Evolutionary conservation across 2,329 filamentous ascomycete genomes (phyloP), one percentile per base, ranked within the genome.

Genomic region (Cladophialophora carrionii): DNA sequence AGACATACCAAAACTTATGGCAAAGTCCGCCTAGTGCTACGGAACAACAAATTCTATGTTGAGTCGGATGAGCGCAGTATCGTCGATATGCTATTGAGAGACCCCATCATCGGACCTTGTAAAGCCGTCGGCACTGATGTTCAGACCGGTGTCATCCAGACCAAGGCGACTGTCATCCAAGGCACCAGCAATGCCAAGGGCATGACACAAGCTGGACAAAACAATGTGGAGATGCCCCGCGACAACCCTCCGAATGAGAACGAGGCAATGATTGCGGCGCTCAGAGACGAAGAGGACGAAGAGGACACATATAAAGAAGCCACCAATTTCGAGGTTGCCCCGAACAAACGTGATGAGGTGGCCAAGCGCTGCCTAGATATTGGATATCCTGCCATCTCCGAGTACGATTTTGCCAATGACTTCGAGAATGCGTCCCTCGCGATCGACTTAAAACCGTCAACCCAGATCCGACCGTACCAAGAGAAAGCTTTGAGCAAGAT

Each of bases 401-500:
- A 99, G 78, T 99, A 99, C 77, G 95, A 99, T 76, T 99, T 98
- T 77, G 86, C 92, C 64, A 93, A 95, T 71, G 95, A 99, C 75
- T 87, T 90, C 66, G 85, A 87, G 71, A 99, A 98, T 73, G 87
- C 94, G 0, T 96, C 91, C 57, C 82, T 99, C 41, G 92, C 98
- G 63, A 99, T 99, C 71, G 94, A 98, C 76, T 82, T 98, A 56
- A 90, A 90, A 72, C 93, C 94, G 0, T 88, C 89, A 63, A 94
- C 93, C 0, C 90, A 94, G 73, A 98, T 98, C 75, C 88, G 94
- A 75, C 88, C 86, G 81, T 99, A 99, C 72, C 95, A 99, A 76
- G 95, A 99, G 77, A 96, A 97, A 80, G 96, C 92, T 70, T 82
- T 99, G 9, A 96, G 91, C 80, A 99, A 99, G 78, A 99, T 99